Evolutionary conservation across 2,329 filamentous ascomycete genomes (phyloP).

Genomic region (Arthrobotrys conoides): DNA sequence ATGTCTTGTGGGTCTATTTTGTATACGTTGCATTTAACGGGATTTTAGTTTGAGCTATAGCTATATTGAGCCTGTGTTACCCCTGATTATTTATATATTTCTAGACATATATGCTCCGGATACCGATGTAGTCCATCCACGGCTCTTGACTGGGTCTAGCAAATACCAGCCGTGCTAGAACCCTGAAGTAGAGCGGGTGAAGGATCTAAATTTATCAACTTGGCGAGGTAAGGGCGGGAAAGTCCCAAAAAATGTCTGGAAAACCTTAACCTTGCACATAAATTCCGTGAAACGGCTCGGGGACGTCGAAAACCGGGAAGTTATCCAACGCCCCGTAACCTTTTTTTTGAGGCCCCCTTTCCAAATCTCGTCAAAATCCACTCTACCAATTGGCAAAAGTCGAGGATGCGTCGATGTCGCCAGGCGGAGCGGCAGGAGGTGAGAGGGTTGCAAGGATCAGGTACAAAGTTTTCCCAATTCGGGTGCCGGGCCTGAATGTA

Average conservation of each 20-base stretch:
- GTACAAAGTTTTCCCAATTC: conserved; percentile 16
- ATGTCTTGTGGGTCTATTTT: conserved; percentile 16
- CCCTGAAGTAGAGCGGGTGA: conserved; percentile 12
- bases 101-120: conserved; percentile 5
- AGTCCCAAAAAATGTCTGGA: conserved; percentile 2
- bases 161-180: conserved; percentile 9
- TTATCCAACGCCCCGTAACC: neutral
- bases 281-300: conserved; percentile 29
- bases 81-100: conserved; percentile 22
- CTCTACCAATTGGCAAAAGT: conserved; percentile 25
- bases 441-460: conserved; percentile 31
- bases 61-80: conserved; percentile 27
- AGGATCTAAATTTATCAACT: conserved; percentile 32
- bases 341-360: conserved; percentile 24
- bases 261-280: conserved; percentile 20
- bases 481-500: conserved; percentile 27
- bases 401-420: conserved; percentile 29
- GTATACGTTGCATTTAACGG: conserved; percentile 4
- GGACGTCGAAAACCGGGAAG: conserved; percentile 27
- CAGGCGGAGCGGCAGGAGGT: conserved; percentile 25
- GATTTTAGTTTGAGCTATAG: conserved; percentile 13
- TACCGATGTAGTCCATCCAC: neutral
- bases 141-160: neutral
- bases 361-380: neutral
- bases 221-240: conserved; percentile 28